These are phyloP conservation scores for Aspergillus wentii DNA, from an alignment of 495 filamentous ascomycete genomes.

Conservation along the genomic window DNA sequence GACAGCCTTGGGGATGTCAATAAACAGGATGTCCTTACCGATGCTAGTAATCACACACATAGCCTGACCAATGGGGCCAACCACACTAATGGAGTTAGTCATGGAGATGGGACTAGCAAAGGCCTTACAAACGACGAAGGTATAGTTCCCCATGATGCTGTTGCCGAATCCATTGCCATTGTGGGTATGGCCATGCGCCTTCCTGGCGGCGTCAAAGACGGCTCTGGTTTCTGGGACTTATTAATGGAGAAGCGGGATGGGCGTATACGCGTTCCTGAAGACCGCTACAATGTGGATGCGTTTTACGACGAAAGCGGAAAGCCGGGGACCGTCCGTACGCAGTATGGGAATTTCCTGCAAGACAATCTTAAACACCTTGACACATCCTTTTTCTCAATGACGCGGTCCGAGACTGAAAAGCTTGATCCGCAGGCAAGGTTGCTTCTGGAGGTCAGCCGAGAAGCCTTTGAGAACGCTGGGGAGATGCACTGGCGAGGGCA, in stretches of 20 bases:
- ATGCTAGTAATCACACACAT: no score
- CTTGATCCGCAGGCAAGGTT: constrained; percentile 56
- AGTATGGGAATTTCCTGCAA: constrained; percentile 50
- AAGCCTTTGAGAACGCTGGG: constrained; percentile 39
- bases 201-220: constrained; percentile 32
- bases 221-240: constrained; percentile 36
- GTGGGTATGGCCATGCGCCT: constrained; percentile 45
- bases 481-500: constrained; percentile 37
- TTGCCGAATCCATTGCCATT: constrained; percentile 48
- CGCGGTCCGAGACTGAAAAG: constrained; percentile 35
- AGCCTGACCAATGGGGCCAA: no score
- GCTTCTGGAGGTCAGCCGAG: constrained; percentile 46
- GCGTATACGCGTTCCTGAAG: constrained; percentile 23
- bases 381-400: constrained; percentile 30
- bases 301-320: constrained; percentile 16
- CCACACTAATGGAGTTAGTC: no score
- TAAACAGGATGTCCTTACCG: no score
- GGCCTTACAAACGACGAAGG: no score
- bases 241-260: constrained; percentile 34
- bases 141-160: no score
- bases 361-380: constrained; percentile 29
- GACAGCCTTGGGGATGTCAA: no score
- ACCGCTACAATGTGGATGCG: constrained; percentile 32
- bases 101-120: no score
- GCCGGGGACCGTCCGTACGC: constrained; percentile 19